Base-by-base conservation (phyloP, 148 eudicot species). In the Rhododendron ferrugineum region DNA sequence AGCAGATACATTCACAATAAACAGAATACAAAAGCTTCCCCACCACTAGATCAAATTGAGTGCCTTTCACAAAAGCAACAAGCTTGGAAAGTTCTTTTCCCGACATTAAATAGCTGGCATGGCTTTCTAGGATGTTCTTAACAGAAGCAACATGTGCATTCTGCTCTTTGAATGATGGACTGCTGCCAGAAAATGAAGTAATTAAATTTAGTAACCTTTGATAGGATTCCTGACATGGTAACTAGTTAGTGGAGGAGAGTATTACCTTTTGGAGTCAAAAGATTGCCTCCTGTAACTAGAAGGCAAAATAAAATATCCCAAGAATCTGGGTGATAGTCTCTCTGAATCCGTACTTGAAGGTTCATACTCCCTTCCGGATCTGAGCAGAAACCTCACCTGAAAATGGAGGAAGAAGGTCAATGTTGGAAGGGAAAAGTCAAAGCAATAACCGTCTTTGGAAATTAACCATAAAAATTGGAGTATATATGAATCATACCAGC, bases 41-140 rank as follows among this genome's bases (percentile, higher is more conserved):
- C 85, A 97, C 99, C 98, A 93, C 95, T 40, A 97, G 89, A 92
- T 97, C 99, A 91, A 95, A 95, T 85, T 97, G 99, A 83, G 99
- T 95, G 88, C 99, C 99, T 88, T 97, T 97, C 87, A 97, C 99
- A 91, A 97, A 97, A 34, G 98, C 98, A 89, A 97, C 98, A 87
- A 97, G 95, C 90, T 96, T 95, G 72, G 99, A 94, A 84, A 96
- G 96, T 89, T 96, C 99, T 90, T 96, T 96, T 75, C 95, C 99
- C 42, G 97, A 94, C 99, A 96, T 96, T 82, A 96, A 87, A 88
- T 90, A 92, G 87, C 96, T 95, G 83, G 99, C 99, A 93, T 96
- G 99, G 88, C 93, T 95, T 90, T 96, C 99, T 83, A 96, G 89
- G 81, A 96, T 96, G 88, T 88, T 95, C 88, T 93, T 95, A 47